Conservation (phyloP, 2,329 filamentous ascomycete species). For the Pestalotiopsis sp. region DNA sequence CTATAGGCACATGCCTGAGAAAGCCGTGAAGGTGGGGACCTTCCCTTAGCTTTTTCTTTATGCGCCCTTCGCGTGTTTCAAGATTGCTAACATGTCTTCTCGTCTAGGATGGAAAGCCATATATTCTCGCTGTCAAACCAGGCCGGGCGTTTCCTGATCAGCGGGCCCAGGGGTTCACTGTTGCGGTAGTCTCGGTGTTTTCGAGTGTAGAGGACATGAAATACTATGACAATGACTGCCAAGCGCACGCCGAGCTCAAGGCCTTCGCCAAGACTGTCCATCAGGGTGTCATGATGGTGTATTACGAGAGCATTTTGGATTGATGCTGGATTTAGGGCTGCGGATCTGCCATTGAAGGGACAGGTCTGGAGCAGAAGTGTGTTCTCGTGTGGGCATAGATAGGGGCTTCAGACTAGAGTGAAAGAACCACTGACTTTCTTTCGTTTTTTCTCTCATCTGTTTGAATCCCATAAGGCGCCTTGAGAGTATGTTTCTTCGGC, state of each 20-base stretch:
- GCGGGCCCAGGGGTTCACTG: conserved; percentile 55
- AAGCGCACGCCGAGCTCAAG: conserved; percentile 21
- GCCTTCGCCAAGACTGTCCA: conserved; percentile 19
- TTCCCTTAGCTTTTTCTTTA: too few species aligned
- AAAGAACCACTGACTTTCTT: too few species aligned
- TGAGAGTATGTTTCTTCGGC: too few species aligned
- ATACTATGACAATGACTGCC: conserved; percentile 52
- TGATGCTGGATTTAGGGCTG: background rate
- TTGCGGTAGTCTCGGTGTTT: conserved; percentile 55
- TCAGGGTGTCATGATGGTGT: conserved; percentile 20
- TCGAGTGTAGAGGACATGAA: conserved; percentile 56
- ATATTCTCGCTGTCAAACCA: conserved; percentile 62
- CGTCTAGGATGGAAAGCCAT: conserved; percentile 68
- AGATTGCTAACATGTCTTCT: background rate
- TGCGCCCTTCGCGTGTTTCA: too few species aligned
- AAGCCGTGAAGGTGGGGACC: conserved; percentile 42
- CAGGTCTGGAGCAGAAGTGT: too few species aligned
- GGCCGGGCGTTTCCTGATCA: conserved; percentile 51
- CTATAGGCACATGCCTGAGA: conserved; percentile 42
- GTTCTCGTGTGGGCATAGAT: too few species aligned
- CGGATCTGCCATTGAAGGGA: too few species aligned
- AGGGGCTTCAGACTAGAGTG: too few species aligned
- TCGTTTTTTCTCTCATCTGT: too few species aligned
- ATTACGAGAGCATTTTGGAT: conserved; percentile 14
- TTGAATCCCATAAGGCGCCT: too few species aligned